Evolutionary conservation across 345 rosid species (phyloP).

Genomic region (Garcia nutans): DNA sequence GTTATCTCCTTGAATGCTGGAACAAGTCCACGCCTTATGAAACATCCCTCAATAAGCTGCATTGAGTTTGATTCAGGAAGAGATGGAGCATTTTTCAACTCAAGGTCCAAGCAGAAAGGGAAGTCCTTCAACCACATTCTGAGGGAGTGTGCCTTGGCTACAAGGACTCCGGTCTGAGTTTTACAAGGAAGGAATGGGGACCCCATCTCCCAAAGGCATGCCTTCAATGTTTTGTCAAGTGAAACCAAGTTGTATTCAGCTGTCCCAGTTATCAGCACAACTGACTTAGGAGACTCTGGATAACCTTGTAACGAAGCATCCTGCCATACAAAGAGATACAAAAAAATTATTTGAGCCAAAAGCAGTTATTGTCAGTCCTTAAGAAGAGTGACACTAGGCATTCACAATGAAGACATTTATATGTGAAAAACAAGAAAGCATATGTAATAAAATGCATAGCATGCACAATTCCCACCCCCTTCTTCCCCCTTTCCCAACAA

Average conservation of each 20-base stretch:
- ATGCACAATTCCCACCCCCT: neutral
- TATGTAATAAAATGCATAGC: neutral
- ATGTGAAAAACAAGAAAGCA: neutral
- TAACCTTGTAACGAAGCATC: slow-evolving; percentile 91
- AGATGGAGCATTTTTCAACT: slow-evolving; percentile 61
- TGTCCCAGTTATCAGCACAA: slow-evolving; percentile 80
- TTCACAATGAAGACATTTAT: neutral
- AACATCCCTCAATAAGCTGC: slow-evolving; percentile 82
- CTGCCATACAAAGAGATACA: slow-evolving; percentile 35
- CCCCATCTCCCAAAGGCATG: slow-evolving; percentile 96
- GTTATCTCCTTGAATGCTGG: slow-evolving; percentile 86
- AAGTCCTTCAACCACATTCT: slow-evolving; percentile 99
- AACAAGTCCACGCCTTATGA: slow-evolving; percentile 78
- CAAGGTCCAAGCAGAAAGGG: slow-evolving; percentile 90
- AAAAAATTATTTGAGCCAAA: slow-evolving; percentile 9
- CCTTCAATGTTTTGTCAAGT: slow-evolving; percentile 75
- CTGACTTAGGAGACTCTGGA: slow-evolving; percentile 89
- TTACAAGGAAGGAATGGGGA: slow-evolving; percentile 91
- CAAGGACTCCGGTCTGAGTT: slow-evolving; percentile 74
- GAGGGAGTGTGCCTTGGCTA: slow-evolving; percentile 90
- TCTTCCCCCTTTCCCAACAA: no score
- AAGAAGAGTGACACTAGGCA: neutral
- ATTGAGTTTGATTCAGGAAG: slow-evolving; percentile 72
- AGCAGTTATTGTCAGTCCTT: neutral
- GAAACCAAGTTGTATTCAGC: slow-evolving; percentile 86